Conservation (phyloP, 139 green algal genomes). For the Picochlorum costavermella region DNA sequence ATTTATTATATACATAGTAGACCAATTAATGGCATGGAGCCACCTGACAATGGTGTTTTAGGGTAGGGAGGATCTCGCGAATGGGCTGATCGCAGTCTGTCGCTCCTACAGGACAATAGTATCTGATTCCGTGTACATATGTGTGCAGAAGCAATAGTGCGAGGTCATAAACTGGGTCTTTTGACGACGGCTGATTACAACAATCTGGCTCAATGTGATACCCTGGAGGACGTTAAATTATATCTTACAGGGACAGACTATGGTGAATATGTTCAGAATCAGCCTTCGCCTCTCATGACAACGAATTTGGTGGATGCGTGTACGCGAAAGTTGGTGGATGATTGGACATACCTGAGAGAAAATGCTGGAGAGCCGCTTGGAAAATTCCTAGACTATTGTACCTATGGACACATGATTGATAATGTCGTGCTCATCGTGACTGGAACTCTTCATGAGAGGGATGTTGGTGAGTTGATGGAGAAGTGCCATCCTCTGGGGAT, state of each 20-base stretch:
- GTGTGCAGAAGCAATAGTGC: conserved; percentile 84
- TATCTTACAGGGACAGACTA: conserved; percentile 93
- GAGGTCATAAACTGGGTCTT: conserved; percentile 79
- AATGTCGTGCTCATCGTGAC: conserved; percentile 99
- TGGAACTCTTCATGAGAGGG: conserved; percentile 90
- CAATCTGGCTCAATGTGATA: conserved; percentile 96
- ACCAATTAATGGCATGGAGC: too few relatives aligned
- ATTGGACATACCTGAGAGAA: conserved; percentile 82
- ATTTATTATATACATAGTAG: too few relatives aligned
- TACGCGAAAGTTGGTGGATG: conserved; percentile 95
- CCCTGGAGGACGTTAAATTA: conserved; percentile 96
- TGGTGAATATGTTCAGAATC: conserved; percentile 79
- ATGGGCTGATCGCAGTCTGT: too few relatives aligned
- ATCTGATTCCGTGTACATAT: too few relatives aligned
- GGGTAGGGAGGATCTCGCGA: too few relatives aligned
- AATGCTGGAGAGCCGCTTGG: conserved; percentile 79
- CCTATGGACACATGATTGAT: conserved; percentile 99
- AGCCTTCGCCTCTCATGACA: conserved; percentile 82
- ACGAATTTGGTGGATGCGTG: conserved; percentile 90
- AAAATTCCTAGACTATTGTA: conserved; percentile 97
- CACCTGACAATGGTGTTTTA: too few relatives aligned
- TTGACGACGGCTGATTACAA: conserved; percentile 92
- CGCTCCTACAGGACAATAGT: too few relatives aligned
- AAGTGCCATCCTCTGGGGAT: conserved; percentile 98
- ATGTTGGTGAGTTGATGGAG: conserved; percentile 94